phyloP scores from a whole-genome alignment of 495 filamentous ascomycete genomes.

The Penicillium nucicola region DNA sequence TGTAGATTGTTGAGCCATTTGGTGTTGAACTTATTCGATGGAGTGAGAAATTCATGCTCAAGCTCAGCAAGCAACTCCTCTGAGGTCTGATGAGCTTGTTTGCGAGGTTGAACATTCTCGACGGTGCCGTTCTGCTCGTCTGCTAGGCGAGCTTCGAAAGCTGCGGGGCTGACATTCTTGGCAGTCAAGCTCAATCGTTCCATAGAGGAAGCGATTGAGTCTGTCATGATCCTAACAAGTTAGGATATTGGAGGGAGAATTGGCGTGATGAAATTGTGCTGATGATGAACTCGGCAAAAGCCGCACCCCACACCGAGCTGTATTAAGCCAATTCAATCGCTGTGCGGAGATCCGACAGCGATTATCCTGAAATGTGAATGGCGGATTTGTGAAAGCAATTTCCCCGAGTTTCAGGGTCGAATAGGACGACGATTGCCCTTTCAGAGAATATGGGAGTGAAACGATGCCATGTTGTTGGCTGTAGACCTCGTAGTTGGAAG shows the following conservation, averaged over 20 bases:
- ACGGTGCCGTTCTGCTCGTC: conserved; percentile 35
- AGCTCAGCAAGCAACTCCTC: conserved; percentile 63
- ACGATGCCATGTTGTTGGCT: too few relatives aligned
- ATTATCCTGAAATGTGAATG: background rate
- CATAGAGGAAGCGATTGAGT: conserved; percentile 28
- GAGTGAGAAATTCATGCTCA: conserved; percentile 74
- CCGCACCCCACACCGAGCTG: conserved; percentile 1
- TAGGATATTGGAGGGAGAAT: background rate
- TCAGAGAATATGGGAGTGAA: too few relatives aligned
- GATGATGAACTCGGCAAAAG: conserved; percentile 4
- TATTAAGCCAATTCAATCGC: background rate
- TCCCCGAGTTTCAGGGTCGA: too few relatives aligned
- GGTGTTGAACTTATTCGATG: conserved; percentile 69
- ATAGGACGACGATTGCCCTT: too few relatives aligned
- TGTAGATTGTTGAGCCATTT: conserved; percentile 88
- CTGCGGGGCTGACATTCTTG: conserved; percentile 19
- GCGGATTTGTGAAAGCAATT: too few relatives aligned
- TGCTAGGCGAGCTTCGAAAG: conserved; percentile 30
- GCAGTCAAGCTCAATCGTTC: conserved; percentile 25
- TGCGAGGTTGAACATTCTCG: conserved; percentile 45
- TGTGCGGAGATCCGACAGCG: background rate
- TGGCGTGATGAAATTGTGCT: background rate
- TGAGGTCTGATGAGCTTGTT: conserved; percentile 46
- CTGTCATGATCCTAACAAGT: conserved; percentile 14
- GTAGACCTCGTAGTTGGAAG: too few relatives aligned